Evolutionary conservation across 106 monocot species (phyloP).

Genomic region (Amphibolis antarctica): DNA sequence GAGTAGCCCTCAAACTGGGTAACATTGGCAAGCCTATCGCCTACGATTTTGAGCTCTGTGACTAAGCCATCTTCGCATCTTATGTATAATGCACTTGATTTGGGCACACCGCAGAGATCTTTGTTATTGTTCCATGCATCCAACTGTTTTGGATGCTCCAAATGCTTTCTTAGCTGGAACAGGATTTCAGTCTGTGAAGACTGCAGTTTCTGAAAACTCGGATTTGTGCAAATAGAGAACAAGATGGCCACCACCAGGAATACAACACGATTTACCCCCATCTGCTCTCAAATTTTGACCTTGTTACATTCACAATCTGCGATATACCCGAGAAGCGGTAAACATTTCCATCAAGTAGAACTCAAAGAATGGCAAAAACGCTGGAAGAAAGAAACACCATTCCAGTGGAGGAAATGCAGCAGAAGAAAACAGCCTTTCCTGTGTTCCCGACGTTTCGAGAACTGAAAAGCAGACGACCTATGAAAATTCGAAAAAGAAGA

Average conservation of each 20-base stretch:
- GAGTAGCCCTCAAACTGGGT: slow-evolving; percentile 38
- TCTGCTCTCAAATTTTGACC: background rate
- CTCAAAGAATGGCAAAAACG: background rate
- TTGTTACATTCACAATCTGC: background rate
- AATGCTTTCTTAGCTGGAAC: slow-evolving; percentile 67
- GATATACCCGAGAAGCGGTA: background rate
- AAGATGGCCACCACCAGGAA: slow-evolving; percentile 3
- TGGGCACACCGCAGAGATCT: slow-evolving; percentile 39
- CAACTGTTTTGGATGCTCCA: slow-evolving; percentile 62
- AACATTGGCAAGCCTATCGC: slow-evolving; percentile 45
- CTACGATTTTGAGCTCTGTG: slow-evolving; percentile 66
- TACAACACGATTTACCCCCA: background rate
- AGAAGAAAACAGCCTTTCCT: background rate
- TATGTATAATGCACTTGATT: slow-evolving; percentile 26
- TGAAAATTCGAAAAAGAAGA: too few species aligned
- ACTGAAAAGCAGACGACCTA: too few species aligned
- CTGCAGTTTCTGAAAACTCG: slow-evolving; percentile 28
- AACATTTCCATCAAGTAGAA: background rate
- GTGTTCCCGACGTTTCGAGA: background rate
- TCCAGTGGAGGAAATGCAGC: too few species aligned
- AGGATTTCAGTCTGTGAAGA: slow-evolving; percentile 49
- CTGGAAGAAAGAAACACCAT: background rate
- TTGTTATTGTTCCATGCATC: slow-evolving; percentile 39
- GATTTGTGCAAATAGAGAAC: background rate
- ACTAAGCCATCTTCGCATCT: slow-evolving; percentile 38